phyloP scores from a whole-genome alignment of 345 rosid genomes.

The Mangifera indica region DNA sequence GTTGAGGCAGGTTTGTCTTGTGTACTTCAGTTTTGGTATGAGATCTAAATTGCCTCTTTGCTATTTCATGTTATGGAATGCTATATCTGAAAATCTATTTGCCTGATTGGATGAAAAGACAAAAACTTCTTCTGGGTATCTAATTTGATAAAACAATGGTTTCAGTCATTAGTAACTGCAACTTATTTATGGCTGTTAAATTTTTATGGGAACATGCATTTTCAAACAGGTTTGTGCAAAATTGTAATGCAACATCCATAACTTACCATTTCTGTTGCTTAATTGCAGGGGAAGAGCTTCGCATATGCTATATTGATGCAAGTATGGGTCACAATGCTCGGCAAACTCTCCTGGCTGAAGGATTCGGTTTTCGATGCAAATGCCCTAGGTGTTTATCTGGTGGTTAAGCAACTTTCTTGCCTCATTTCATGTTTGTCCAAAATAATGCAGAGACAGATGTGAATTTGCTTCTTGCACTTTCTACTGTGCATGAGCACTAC shows the following conservation, averaged over 20 bases:
- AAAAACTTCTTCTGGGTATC: not conserved
- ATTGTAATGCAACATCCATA: not conserved
- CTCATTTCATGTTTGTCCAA: too few species aligned
- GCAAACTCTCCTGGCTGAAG: conserved; percentile 54
- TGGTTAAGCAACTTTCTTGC: conserved; percentile 32
- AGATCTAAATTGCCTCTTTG: not conserved
- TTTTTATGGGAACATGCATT: not conserved
- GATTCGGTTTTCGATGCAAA: conserved; percentile 72
- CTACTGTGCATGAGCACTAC: too few species aligned
- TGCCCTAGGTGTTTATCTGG: conserved; percentile 65
- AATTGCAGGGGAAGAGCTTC: conserved; percentile 80
- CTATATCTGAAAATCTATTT: not conserved
- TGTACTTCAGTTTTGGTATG: not conserved
- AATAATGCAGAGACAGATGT: too few species aligned
- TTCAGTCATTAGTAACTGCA: not conserved
- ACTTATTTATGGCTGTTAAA: not conserved
- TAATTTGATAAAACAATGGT: not conserved
- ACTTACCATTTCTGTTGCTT: not conserved
- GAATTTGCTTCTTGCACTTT: too few species aligned
- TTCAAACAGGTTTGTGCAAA: not conserved
- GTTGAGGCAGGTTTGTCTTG: conserved; percentile 62
- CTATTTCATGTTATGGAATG: conserved; percentile 2
- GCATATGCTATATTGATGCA: conserved; percentile 77
- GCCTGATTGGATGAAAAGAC: not conserved
- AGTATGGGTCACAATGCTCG: conserved; percentile 72